A percentile compares a stretch with the other conserved stretches of the same genome.
These are phyloP conservation scores for Globisporangium barbulae DNA, from an alignment of 352 stramenopile genomes.

Conservation along the genomic window DNA sequence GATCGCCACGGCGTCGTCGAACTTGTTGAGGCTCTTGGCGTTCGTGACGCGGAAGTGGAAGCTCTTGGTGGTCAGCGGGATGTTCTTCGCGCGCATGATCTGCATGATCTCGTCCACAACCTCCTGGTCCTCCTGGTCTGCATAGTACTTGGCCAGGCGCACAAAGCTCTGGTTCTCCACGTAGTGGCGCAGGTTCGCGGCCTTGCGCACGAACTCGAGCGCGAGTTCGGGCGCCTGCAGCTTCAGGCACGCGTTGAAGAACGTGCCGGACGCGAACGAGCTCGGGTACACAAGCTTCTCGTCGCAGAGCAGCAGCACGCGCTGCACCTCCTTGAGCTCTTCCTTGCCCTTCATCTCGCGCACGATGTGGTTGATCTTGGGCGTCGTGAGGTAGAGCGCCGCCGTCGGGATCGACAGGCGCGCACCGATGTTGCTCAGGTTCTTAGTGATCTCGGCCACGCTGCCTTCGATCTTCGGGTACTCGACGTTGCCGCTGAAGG, in stretches of 20 bases:
- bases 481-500: slow-evolving; percentile 80
- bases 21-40: slow-evolving; percentile 54
- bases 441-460: slow-evolving; percentile 65
- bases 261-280: slow-evolving; percentile 55
- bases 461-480: slow-evolving; percentile 79
- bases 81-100: slow-evolving; percentile 44
- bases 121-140: slow-evolving; percentile 44
- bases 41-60: slow-evolving; percentile 73
- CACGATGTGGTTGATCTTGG: slow-evolving; percentile 84
- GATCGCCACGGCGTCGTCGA: slow-evolving; percentile 54
- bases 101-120: slow-evolving; percentile 56
- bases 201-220: slow-evolving; percentile 65
- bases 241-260: slow-evolving; percentile 66
- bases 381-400: slow-evolving; percentile 72
- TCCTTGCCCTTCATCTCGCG: slow-evolving; percentile 76
- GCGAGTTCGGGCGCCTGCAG: slow-evolving; percentile 51
- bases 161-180: slow-evolving; percentile 77
- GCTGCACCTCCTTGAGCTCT: slow-evolving; percentile 65
- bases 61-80: slow-evolving; percentile 64
- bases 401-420: slow-evolving; percentile 77
- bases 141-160: slow-evolving; percentile 68
- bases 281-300: slow-evolving; percentile 75
- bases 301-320: slow-evolving; percentile 73
- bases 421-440: slow-evolving; percentile 64
- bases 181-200: slow-evolving; percentile 73